Conservation (phyloP, 192 early-diverging fungal genomes). For the Mortierella claussenii region DNA sequence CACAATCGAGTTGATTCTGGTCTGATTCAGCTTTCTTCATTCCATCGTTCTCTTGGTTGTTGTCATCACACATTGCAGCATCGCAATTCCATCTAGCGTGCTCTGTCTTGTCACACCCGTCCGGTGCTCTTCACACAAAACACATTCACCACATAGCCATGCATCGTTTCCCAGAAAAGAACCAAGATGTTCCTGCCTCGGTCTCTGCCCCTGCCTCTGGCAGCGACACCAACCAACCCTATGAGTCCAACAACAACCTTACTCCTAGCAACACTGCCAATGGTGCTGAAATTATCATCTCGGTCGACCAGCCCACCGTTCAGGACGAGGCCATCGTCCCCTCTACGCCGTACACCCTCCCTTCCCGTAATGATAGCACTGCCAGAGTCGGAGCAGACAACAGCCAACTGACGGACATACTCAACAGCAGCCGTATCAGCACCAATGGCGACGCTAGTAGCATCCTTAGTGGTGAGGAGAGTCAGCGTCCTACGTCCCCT, state of each 20-base stretch:
- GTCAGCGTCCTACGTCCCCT: not conserved
- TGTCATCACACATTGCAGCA: not conserved
- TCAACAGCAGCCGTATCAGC: too few relatives aligned
- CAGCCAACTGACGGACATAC: not conserved
- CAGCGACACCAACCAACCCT: too few relatives aligned
- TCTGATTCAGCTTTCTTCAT: too few relatives aligned
- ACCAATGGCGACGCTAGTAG: not conserved
- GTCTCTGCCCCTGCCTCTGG: too few relatives aligned
- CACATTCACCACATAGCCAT: not conserved
- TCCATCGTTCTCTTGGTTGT: too few relatives aligned
- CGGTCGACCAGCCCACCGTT: conserved; percentile 11
- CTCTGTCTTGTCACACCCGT: not conserved
- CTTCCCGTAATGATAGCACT: not conserved
- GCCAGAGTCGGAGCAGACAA: not conserved
- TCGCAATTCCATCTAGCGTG: not conserved
- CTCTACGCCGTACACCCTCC: conserved; percentile 1
- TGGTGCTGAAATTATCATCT: conserved; percentile 23
- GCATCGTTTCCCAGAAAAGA: not conserved
- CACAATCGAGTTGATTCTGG: not conserved
- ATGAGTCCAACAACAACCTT: too few relatives aligned
- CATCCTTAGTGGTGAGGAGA: not conserved
- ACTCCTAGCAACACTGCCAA: not conserved
- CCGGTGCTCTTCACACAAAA: not conserved
- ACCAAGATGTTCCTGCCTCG: not conserved
- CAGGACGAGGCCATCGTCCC: not conserved